phyloP scores from a whole-genome alignment of 768 basidiomycete genomes.

The Collybia nuda region DNA sequence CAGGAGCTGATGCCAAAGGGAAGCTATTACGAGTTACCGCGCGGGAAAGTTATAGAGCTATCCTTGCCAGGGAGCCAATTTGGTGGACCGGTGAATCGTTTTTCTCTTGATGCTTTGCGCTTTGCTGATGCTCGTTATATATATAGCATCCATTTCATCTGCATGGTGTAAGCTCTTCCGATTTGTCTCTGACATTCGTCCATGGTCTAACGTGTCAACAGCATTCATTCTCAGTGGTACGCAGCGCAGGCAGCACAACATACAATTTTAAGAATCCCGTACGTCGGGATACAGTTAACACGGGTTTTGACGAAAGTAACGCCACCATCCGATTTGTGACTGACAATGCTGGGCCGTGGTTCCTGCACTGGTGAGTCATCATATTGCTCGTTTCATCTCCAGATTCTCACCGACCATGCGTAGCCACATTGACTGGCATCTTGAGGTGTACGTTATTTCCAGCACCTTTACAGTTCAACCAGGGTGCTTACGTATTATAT shows the following conservation, averaged over 20 bases:
- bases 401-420: not conserved
- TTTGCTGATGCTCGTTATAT: not conserved
- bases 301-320: constrained; percentile 27
- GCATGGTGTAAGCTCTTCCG: constrained; percentile 24
- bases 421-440: constrained; percentile 13
- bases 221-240: constrained; percentile 39
- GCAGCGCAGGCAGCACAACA: constrained; percentile 23
- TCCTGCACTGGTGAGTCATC: constrained; percentile 5
- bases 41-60: constrained; percentile 47
- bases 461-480: too few species aligned
- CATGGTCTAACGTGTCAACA: constrained; percentile 1
- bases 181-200: not conserved
- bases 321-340: constrained; percentile 59
- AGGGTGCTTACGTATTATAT: too few species aligned
- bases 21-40: constrained; percentile 40
- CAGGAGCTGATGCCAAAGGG: constrained; percentile 40
- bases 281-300: constrained; percentile 35
- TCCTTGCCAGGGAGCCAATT: constrained; percentile 25
- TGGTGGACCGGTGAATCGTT: constrained; percentile 7
- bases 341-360: constrained; percentile 65
- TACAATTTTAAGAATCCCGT: constrained; percentile 23
- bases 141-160: constrained; percentile 28
- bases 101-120: constrained; percentile 15
- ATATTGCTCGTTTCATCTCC: not conserved
- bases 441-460: constrained; percentile 4